Base-by-base conservation (phyloP, 192 early-diverging fungal species). In the Coemansia sp. region DNA sequence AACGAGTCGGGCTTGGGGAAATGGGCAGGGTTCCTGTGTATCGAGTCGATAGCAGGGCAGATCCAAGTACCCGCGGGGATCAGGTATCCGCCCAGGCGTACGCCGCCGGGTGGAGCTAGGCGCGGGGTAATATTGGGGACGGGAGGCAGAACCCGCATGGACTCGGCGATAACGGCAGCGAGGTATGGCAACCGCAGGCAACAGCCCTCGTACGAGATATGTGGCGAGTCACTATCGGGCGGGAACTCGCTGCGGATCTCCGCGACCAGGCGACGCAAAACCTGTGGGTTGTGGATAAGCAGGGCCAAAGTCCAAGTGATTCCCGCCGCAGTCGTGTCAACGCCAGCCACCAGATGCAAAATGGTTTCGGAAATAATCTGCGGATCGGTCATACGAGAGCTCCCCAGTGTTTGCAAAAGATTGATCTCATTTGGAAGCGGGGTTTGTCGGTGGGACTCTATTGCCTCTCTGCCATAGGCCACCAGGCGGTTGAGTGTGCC, bases 31-130 rank as follows among this genome's bases (percentile, higher is more conserved):
- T 73, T 60, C 60, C 51, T 47, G 30, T 77, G 69, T 8, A 58
- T 42, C 11, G 56, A 46, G 10, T 44, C 36, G 2, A 73, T 30
- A 2, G 75, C 28, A 34, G 54, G 54, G 33, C 65, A 67, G 3
- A 77, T 29, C 38, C 60, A 54, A 4, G 79, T 77, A 2, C 77
- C 79, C 2, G 26, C 43, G 0, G 73, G 79, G 33, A 76, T 9
- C 18, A 56, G 44, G 13, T 67, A 57, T 9, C 60, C 65, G 38
- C 52, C 60, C 36, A 74, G 11, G 7, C 63, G 49, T 17, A 60
- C 29, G 3, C 67, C 67, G 18, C 52, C 61, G 3, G 37, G 29
- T 0, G 67, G 67, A 21, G 60, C 59, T 34, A 72, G 21, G 10
- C 68, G 52, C 18, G 64, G 64, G 4, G 64, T 30, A 36, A 71